These are phyloP conservation scores for Kuraishia ogatae DNA, from an alignment of 805 yeast species.

Conservation along the genomic window DNA sequence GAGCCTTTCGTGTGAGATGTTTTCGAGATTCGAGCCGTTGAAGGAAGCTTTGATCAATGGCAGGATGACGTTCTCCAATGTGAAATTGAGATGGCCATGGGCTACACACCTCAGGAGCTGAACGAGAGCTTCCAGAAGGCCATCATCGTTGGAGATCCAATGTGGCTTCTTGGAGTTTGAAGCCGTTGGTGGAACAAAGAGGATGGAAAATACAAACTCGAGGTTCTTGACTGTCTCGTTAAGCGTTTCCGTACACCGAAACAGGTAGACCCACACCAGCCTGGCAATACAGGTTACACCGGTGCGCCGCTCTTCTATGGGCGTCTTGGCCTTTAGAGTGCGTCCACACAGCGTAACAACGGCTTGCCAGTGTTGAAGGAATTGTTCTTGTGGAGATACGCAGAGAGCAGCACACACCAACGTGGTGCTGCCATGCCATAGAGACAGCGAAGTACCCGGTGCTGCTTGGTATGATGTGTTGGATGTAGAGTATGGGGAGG, in stretches of 20 bases:
- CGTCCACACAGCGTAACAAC: constrained; percentile 55
- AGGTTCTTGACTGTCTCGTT: constrained; percentile 79
- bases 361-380: constrained; percentile 61
- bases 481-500: no score
- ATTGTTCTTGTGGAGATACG: constrained; percentile 73
- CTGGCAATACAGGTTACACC: constrained; percentile 62
- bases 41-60: constrained; percentile 60
- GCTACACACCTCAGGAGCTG: constrained; percentile 76
- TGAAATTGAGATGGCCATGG: constrained; percentile 66
- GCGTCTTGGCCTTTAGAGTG: constrained; percentile 54
- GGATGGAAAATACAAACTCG: constrained; percentile 45
- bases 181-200: constrained; percentile 38
- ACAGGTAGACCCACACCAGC: constrained; percentile 83
- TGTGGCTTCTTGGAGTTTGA: constrained; percentile 47
- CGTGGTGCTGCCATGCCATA: constrained; percentile 61
- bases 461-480: no score
- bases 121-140: constrained; percentile 55
- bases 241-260: constrained; percentile 79
- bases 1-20: constrained; percentile 59
- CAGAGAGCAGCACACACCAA: constrained; percentile 67
- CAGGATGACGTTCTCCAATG: constrained; percentile 68
- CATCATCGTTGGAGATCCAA: constrained; percentile 65
- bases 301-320: constrained; percentile 40
- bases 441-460: no score
- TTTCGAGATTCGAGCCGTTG: constrained; percentile 51